Percentiles rank a stretch among this genome's conserved stretches.
Conservation (phyloP, 2,329 filamentous ascomycete genomes). For the Chrysoporthe cubensis region DNA sequence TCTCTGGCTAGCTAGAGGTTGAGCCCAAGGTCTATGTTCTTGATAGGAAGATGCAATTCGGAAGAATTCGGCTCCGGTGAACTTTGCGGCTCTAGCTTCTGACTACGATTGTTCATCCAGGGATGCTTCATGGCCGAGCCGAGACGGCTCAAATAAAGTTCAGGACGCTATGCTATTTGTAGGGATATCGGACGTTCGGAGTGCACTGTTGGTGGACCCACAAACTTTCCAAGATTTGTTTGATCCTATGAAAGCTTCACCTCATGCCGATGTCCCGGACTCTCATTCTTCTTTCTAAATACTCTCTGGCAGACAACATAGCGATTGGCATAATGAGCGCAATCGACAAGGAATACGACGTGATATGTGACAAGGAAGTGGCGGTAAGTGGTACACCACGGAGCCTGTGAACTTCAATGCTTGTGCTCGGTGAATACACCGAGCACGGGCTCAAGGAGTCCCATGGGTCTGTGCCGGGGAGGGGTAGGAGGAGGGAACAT, state of each 20-base stretch:
- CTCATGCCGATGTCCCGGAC: not conserved
- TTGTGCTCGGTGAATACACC: not conserved
- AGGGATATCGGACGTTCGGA: not conserved
- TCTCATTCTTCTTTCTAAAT: not conserved
- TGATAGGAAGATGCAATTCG: not conserved
- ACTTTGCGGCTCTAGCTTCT: not conserved
- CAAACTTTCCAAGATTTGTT: not conserved
- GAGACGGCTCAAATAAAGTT: conserved; percentile 2
- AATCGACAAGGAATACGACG: not conserved
- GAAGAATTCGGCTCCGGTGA: not conserved
- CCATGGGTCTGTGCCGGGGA: not conserved
- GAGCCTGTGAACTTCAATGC: not conserved
- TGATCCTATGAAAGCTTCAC: not conserved
- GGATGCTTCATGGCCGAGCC: not conserved
- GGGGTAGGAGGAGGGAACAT: not conserved
- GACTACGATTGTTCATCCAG: not conserved
- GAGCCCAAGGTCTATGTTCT: not conserved
- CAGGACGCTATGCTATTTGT: not conserved
- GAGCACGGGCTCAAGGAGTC: not conserved
- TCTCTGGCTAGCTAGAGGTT: not conserved
- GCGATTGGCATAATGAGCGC: not conserved
- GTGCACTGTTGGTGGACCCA: not conserved
- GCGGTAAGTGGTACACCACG: not conserved
- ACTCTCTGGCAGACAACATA: not conserved
- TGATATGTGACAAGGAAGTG: not conserved